Percentiles rank a stretch among this genome's conserved stretches.
Conservation (phyloP, 805 yeast species). For the Ogataea siamensis region DNA sequence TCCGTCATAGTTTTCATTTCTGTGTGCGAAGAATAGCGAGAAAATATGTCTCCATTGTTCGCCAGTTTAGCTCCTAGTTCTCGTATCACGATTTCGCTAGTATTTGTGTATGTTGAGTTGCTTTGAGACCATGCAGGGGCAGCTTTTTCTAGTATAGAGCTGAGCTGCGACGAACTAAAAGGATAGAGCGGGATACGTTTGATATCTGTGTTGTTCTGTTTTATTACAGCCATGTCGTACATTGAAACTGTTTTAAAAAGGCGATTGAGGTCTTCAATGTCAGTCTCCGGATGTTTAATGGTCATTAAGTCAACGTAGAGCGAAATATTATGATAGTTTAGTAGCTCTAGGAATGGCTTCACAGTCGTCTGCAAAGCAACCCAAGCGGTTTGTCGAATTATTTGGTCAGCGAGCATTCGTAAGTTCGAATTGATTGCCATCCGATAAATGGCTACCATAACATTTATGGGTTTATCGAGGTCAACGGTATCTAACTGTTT, state of each 20-base stretch:
- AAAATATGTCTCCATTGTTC: slow-evolving; percentile 2
- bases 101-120: no score
- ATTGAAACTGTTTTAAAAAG: slow-evolving; percentile 11
- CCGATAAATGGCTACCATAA: slow-evolving; percentile 6
- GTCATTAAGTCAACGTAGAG: slow-evolving; percentile 13
- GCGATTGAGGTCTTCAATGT: slow-evolving; percentile 5
- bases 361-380: not conserved
- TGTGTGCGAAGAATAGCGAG: not conserved
- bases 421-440: slow-evolving; percentile 6
- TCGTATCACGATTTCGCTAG: slow-evolving; percentile 7
- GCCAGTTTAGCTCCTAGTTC: slow-evolving; percentile 17
- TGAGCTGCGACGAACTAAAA: slow-evolving; percentile 13
- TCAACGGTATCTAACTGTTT: slow-evolving; percentile 1
- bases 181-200: slow-evolving; percentile 7
- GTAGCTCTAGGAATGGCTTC: not conserved
- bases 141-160: slow-evolving; percentile 13
- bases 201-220: slow-evolving; percentile 9
- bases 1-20: slow-evolving; percentile 12
- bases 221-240: slow-evolving; percentile 14
- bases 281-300: slow-evolving; percentile 16
- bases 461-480: slow-evolving; percentile 3
- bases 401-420: not conserved
- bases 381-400: slow-evolving; percentile 5
- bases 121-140: slow-evolving; percentile 2
- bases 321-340: slow-evolving; percentile 7